Base-by-base conservation (phyloP, 192 early-diverging fungal genomes). In the Umbelopsis isabellina region DNA sequence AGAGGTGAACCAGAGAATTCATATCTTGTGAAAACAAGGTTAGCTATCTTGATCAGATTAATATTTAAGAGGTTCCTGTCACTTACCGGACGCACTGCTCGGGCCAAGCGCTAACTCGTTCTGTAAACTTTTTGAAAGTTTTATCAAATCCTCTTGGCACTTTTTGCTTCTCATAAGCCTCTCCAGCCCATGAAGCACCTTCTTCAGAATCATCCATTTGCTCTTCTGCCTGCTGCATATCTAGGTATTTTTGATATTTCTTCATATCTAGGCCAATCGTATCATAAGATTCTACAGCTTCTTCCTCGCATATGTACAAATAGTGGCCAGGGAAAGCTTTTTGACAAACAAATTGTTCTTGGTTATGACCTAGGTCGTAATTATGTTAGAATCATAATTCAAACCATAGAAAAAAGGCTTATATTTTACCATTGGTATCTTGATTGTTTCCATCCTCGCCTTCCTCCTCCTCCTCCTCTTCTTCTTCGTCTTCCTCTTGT, bases 81-180 rank as follows among this genome's bases (percentile, higher is more conserved):
- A 49, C 51, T 65, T 69, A 88, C 74, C 95, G 83, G 18, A 96
- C 79, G 53, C 93, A 94, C 73, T 97, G 95, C 50, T 92, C 90
- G 2, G 95, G 92, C 73, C 89, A 90, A 71, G 82, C 78, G 8
- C 83, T 81, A 3, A 93, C 91, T 0, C 87, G 76, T 30, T 89
- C 84, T n/a, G 84, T 83, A 71, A 97, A 97, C 49, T 84, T 84
- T 49, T 93, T 87, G 74, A 97, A 95, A 0, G 90, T 85, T 49
- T 90, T 91, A 69, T 94, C 93, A 12, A 88, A 88, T 37, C 91
- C 89, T 68, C 86, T 87, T 25, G 92, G 91, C 8, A 89, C 74
- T 1, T 74, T 41, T 21, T 83, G 71, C 30, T 91, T 93, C 81
- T 97, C 95, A 73, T 97, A 97, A 5, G 82, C 80, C 64, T 97